Conservation (phyloP, 495 filamentous ascomycete species). For the Beverwykella pulmonaria region DNA sequence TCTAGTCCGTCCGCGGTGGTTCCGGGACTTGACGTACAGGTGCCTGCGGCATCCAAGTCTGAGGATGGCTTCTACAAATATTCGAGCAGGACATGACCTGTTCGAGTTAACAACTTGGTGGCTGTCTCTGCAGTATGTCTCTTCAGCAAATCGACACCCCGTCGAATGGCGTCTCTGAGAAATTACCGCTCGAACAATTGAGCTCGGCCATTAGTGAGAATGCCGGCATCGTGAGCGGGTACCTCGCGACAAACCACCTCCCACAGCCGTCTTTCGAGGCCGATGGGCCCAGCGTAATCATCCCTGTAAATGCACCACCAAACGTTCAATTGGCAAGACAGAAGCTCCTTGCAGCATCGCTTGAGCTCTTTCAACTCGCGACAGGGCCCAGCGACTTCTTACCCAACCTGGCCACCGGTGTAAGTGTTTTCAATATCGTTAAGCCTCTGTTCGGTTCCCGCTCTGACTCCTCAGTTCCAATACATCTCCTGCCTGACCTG, state of each 20-base stretch:
- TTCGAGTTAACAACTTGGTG: no score
- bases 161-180: constrained; percentile 20
- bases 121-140: no score
- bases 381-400: constrained; percentile 40
- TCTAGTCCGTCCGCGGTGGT: no score
- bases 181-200: constrained; percentile 8
- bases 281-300: constrained; percentile 1
- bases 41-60: no score
- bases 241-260: constrained; percentile 12
- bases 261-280: constrained; percentile 13
- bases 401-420: constrained; percentile 29
- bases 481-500: constrained; percentile 16
- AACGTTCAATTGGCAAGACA: background rate
- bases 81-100: no score
- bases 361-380: constrained; percentile 36
- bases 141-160: no score
- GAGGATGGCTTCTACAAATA: no score
- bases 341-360: constrained; percentile 26
- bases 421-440: constrained; percentile 22
- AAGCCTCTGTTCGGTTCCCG: no score
- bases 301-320: background rate
- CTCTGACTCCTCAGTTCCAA: constrained; percentile 10
- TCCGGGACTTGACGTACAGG: no score
- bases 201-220: background rate
- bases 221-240: constrained; percentile 8